Evolutionary conservation across 2,329 filamentous ascomycete species (phyloP).

Genomic region (Alternaria longipes): DNA sequence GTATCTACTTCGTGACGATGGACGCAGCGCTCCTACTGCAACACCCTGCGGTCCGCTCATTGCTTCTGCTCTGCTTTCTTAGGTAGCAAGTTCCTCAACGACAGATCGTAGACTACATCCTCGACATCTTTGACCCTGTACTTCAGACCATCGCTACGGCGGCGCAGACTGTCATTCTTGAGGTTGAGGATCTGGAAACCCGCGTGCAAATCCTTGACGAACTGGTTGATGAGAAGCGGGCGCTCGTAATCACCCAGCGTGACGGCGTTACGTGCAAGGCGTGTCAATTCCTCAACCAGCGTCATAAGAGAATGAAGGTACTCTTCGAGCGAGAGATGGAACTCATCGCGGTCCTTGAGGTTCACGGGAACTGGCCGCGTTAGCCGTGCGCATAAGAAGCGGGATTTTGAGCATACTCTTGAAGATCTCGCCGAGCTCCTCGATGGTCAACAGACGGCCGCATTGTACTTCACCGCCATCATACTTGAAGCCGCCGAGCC

Average conservation of each 20-base stretch:
- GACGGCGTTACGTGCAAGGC: constrained; percentile 92
- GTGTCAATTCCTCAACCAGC: constrained; percentile 88
- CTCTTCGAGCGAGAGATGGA: constrained; percentile 97
- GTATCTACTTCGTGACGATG: neutral
- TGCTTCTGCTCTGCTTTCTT: constrained; percentile 35
- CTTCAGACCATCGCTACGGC: constrained; percentile 91
- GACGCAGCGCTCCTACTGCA: neutral
- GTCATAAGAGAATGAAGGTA: constrained; percentile 89
- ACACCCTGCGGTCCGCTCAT: neutral
- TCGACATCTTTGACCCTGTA: constrained; percentile 98
- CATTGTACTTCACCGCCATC: constrained; percentile 61
- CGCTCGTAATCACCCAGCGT: constrained; percentile 87
- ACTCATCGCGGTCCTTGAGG: constrained; percentile 85
- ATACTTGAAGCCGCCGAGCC: constrained; percentile 77
- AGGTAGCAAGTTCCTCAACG: constrained; percentile 78
- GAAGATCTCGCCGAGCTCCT: constrained; percentile 83
- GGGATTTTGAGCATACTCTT: constrained; percentile 63
- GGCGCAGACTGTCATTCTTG: constrained; percentile 91
- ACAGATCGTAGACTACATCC: constrained; percentile 96
- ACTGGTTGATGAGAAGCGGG: constrained; percentile 86
- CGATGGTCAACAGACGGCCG: constrained; percentile 81
- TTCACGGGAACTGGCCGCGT: constrained; percentile 78
- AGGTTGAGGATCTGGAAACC: constrained; percentile 97
- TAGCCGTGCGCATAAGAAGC: constrained; percentile 17
- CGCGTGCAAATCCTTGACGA: constrained; percentile 93